Base-by-base conservation (phyloP, 1,284 basidiomycete genomes). In the Marasmius fiardii region DNA sequence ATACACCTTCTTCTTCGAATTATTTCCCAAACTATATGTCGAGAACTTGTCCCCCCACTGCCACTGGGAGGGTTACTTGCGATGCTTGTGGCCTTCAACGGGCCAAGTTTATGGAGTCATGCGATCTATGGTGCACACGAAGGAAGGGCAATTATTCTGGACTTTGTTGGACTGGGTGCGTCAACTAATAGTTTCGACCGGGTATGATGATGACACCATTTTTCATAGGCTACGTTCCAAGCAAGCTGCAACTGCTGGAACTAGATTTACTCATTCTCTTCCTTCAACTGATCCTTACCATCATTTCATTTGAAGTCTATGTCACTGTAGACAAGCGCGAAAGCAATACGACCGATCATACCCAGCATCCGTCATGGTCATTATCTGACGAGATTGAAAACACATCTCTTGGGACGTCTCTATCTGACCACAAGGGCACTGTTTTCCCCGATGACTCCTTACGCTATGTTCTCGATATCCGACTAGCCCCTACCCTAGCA, bases 151-250 rank as follows among this genome's bases (percentile, higher is more conserved):
- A 69, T 90, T 63, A 69, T 91, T 37, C 80, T 91, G 56, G 88
- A 91, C 67, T 91, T 91, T 63, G 78, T 91, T 58, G 89, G 89
- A 56, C 75, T 84, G 74, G 80, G 88, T 90, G 65, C 53, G 85
- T 77, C 50, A 14, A 21, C 41, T 16, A 31, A 16, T 48, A 12
- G 41, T 12, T 11, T 16, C 28, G 28, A 50, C 11, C 21, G 11
- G 28, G 43, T 14, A 52, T 28, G 24, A 14, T 31, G 37, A 26
- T 52, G 51, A 43, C 37, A 12, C 18, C 43, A 8, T 31, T 34
- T 28, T 43, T 24, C 52, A 43, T 64, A 89, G 88, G 76, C 41
- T 77, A 81, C 63, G 68, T 67, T 34, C 85, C 89, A 20, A 83
- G 85, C 41, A 86, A 75, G 67, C 55, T 77, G 11, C 83, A 86